phyloP scores from a whole-genome alignment of 2,329 filamentous ascomycete genomes.

The Orbilia ellipsospora region DNA sequence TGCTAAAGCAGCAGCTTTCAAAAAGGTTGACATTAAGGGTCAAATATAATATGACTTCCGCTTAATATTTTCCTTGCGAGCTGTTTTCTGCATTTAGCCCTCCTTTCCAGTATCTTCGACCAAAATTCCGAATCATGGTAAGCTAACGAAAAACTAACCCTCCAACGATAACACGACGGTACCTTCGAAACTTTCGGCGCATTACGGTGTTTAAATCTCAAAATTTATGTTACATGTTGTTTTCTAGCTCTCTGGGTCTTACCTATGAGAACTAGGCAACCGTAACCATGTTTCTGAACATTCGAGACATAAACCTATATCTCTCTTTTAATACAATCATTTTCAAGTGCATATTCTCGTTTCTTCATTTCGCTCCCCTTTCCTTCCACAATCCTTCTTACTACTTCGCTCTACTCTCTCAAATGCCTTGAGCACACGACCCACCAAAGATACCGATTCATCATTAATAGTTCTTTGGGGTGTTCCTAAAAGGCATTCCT shows the following conservation, averaged over 20 bases:
- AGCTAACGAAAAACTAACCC: slow-evolving; percentile 54
- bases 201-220: slow-evolving; percentile 4
- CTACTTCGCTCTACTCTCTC: slow-evolving; percentile 36
- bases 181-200: slow-evolving; percentile 13
- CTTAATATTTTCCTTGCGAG: neutral
- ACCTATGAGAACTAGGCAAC: slow-evolving; percentile 25
- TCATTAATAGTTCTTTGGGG: slow-evolving; percentile 23
- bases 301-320: slow-evolving; percentile 13
- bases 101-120: slow-evolving; percentile 25
- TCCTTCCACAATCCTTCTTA: neutral
- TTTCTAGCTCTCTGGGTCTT: slow-evolving; percentile 9
- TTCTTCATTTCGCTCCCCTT: slow-evolving; percentile 9
- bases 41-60: slow-evolving; percentile 76
- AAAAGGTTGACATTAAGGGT: slow-evolving; percentile 94
- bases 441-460: slow-evolving; percentile 27
- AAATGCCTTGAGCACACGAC: slow-evolving; percentile 44
- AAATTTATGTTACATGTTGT: slow-evolving; percentile 7
- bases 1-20: slow-evolving; percentile 78
- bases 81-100: slow-evolving; percentile 14
- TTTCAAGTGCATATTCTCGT: neutral
- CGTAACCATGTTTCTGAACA: slow-evolving; percentile 20
- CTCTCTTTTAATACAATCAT: neutral
- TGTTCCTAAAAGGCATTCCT: slow-evolving; percentile 20
- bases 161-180: slow-evolving; percentile 29
- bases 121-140: slow-evolving; percentile 38